Conservation (phyloP, 2,329 filamentous ascomycete species). For the Pestalotiopsis fici region DNA sequence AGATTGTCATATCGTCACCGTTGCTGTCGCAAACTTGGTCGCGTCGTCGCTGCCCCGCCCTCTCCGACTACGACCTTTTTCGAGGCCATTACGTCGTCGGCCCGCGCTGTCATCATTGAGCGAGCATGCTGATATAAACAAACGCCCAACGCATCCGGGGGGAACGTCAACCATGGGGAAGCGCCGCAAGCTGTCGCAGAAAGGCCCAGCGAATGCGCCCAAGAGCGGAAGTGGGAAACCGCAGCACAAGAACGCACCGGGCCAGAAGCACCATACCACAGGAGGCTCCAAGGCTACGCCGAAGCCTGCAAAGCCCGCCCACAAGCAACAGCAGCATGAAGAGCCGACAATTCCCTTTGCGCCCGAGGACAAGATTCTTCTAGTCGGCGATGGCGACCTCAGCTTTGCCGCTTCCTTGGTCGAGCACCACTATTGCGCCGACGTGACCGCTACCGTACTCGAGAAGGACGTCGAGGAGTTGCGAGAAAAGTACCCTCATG, state of each 20-base stretch:
- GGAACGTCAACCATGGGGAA: constrained; percentile 34
- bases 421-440: constrained; percentile 63
- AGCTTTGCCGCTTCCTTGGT: constrained; percentile 73
- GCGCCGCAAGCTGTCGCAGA: constrained; percentile 32
- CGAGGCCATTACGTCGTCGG: too few species aligned
- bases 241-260: constrained; percentile 5
- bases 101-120: neutral
- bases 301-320: constrained; percentile 11
- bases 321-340: constrained; percentile 27
- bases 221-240: constrained; percentile 6
- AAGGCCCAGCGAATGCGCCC: constrained; percentile 15
- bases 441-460: constrained; percentile 70
- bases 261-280: constrained; percentile 9
- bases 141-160: neutral
- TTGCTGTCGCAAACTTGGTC: neutral
- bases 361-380: constrained; percentile 67
- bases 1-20: neutral
- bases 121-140: neutral
- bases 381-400: constrained; percentile 80
- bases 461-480: constrained; percentile 62
- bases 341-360: constrained; percentile 68
- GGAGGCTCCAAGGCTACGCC: constrained; percentile 7
- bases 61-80: neutral
- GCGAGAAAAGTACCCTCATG: constrained; percentile 74
- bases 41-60: neutral